Conservation (phyloP, 208 protist species). For the Leishmania tarentolae region DNA sequence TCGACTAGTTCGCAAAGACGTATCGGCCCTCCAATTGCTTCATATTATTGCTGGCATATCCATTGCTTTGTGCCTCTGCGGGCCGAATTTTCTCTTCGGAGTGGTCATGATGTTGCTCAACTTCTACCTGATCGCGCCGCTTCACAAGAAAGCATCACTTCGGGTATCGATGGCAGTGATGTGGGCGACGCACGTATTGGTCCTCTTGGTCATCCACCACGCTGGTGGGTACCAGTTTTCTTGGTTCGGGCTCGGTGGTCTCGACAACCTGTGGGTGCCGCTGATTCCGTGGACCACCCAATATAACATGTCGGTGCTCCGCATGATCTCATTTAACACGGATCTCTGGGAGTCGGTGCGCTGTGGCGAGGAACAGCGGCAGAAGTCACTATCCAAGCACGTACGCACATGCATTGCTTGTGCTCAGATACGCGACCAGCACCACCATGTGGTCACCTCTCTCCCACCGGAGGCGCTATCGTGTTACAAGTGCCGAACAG, state of each 20-base stretch:
- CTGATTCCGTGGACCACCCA: slow-evolving; percentile 59
- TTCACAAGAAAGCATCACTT: slow-evolving; percentile 49
- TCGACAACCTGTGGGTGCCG: slow-evolving; percentile 26
- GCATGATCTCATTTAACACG: slow-evolving; percentile 78
- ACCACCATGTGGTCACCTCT: slow-evolving; percentile 2
- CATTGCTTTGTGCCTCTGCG: slow-evolving; percentile 43
- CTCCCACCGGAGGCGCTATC: slow-evolving; percentile 25
- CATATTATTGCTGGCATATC: slow-evolving; percentile 41
- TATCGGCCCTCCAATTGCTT: slow-evolving; percentile 31
- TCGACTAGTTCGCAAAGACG: slow-evolving; percentile 6
- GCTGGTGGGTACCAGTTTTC: slow-evolving; percentile 41
- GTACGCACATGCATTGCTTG: slow-evolving; percentile 41
- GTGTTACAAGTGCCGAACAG: slow-evolving; percentile 58
- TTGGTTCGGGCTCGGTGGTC: slow-evolving; percentile 45
- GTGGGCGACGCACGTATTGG: slow-evolving; percentile 44
- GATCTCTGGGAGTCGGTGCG: slow-evolving; percentile 45
- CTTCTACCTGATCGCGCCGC: slow-evolving; percentile 39
- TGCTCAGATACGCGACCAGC: slow-evolving; percentile 40
- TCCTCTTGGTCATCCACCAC: slow-evolving; percentile 54
- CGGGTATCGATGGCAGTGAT: slow-evolving; percentile 46
- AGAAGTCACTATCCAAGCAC: slow-evolving; percentile 32
- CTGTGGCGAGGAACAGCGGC: slow-evolving; percentile 16
- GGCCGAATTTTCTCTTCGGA: slow-evolving; percentile 46
- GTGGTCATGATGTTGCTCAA: slow-evolving; percentile 53
- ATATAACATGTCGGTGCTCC: slow-evolving; percentile 80